Evolutionary conservation across 202 grass and related monocot genomes (phyloP), one percentile per base, ranked within the genome.

Genomic region (Miscanthus sacchariflorus): DNA sequence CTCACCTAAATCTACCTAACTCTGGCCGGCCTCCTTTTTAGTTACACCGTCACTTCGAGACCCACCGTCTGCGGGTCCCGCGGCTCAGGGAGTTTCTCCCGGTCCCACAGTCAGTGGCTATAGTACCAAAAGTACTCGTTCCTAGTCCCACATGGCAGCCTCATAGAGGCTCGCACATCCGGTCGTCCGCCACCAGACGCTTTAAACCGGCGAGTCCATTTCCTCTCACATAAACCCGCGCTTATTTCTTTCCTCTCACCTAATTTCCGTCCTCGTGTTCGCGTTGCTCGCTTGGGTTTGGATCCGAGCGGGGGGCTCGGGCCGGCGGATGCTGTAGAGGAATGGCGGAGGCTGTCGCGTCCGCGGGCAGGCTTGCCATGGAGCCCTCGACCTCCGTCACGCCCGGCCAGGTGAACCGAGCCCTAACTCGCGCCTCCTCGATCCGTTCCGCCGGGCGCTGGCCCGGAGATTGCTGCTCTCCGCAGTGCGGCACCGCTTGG

Each of bases 321-420:
- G 21, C 30, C 78, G 76, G 73, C 74, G 83, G 87, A 92, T 86
- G 90, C 87, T 74, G 79, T 83, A 92, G 90, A 92, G 83, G 42
- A 79, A 86, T 92, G 90, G 86, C 54, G 71, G 87, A 92, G 87
- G 68, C 68, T 80, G 58, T 89, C 74, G 68, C 83, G 79, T 80
- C 87, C 44, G 68, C 58, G 10, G 79, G 90, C 17, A 68, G 68
- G 45, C 59, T 86, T 69, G 49, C 71, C 79, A 81, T 84, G 91
- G 91, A 72, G 76, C 68, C 76, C 72, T 86, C 95, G 28, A 74
- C 79, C 63, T 52, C 93, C 58, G 78, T 89, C 80, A 79, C 95
- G 66, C 87, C 95, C 35, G 91, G 95, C 75, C 95, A 95, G 93
- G 95, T 97, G 80, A 85, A 84, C 84, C 89, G 68, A 83, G 86